A percentile compares a stretch with the other conserved stretches of the same genome.
These are phyloP conservation scores for Raphanus hybrid DNA, from an alignment of 441 rosid species.

Conservation along the genomic window DNA sequence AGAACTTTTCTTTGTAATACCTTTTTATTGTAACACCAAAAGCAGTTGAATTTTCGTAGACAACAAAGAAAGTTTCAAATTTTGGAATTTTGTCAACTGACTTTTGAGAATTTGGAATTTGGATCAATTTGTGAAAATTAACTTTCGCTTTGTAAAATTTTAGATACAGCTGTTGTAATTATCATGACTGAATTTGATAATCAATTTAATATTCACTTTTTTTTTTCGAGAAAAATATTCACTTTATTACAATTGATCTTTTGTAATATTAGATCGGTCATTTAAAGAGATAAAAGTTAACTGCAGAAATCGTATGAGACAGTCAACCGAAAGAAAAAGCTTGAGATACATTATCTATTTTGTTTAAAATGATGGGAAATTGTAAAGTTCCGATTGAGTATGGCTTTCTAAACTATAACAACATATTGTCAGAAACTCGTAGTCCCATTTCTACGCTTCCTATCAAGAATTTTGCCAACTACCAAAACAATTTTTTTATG, in stretches of 20 bases:
- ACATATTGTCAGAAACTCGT: neutral
- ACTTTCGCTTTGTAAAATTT: neutral
- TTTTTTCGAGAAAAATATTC: too few relatives aligned
- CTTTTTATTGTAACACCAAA: neutral
- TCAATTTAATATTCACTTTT: neutral
- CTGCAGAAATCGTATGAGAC: neutral
- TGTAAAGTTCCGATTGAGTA: neutral
- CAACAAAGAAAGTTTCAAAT: neutral
- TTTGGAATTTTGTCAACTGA: neutral
- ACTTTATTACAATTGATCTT: neutral
- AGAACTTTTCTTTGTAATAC: too few relatives aligned
- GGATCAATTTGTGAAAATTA: neutral
- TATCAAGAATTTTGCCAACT: neutral
- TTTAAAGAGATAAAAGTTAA: neutral
- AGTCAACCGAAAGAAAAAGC: neutral
- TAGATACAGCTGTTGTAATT: neutral
- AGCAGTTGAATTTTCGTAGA: neutral
- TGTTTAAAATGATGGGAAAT: neutral
- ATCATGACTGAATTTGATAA: neutral
- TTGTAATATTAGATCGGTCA: neutral
- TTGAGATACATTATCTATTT: neutral
- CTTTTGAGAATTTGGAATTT: neutral
- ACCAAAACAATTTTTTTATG: neutral
- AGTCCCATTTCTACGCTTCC: neutral
- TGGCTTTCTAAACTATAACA: neutral